Conservation (phyloP, 768 basidiomycete genomes). For the Pleurotus salmoneostramineus region DNA sequence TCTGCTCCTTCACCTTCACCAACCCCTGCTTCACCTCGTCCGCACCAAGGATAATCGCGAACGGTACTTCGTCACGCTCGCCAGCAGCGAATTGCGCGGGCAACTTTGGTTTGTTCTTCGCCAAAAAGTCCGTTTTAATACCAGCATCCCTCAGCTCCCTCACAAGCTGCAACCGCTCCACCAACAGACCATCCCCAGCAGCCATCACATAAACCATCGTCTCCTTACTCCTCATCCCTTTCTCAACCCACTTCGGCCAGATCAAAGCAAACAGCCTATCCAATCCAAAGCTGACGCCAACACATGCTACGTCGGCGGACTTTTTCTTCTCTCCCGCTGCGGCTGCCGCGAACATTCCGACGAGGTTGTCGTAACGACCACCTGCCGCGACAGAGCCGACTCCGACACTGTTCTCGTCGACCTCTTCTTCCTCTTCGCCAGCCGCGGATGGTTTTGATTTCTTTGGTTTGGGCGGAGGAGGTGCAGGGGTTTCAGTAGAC, state of each 20-base stretch:
- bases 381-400: conserved; percentile 99
- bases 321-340: conserved; percentile 74
- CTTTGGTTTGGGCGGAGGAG: conserved; percentile 33
- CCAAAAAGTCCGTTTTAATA: conserved; percentile 92
- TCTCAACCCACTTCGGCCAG: conserved; percentile 82
- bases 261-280: conserved; percentile 91
- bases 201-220: conserved; percentile 94
- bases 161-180: conserved; percentile 79
- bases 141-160: conserved; percentile 81
- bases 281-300: conserved; percentile 90
- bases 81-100: conserved; percentile 84
- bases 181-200: conserved; percentile 83
- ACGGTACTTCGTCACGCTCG: conserved; percentile 90
- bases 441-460: conserved; percentile 38
- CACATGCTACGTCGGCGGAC: conserved; percentile 70
- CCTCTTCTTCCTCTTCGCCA: conserved; percentile 64
- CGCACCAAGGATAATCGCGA: conserved; percentile 86
- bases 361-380: conserved; percentile 93
- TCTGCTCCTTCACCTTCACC: conserved; percentile 91
- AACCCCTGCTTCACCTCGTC: conserved; percentile 82
- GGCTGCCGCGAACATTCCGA: conserved; percentile 84
- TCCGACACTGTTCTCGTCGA: conserved; percentile 91
- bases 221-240: conserved; percentile 78
- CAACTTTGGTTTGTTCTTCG: conserved; percentile 90
- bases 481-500: conserved; percentile 20